Evolutionary conservation across 805 yeast species (phyloP), one percentile per base, ranked within the genome.

Genomic region (Saccharomycopsis sp.): DNA sequence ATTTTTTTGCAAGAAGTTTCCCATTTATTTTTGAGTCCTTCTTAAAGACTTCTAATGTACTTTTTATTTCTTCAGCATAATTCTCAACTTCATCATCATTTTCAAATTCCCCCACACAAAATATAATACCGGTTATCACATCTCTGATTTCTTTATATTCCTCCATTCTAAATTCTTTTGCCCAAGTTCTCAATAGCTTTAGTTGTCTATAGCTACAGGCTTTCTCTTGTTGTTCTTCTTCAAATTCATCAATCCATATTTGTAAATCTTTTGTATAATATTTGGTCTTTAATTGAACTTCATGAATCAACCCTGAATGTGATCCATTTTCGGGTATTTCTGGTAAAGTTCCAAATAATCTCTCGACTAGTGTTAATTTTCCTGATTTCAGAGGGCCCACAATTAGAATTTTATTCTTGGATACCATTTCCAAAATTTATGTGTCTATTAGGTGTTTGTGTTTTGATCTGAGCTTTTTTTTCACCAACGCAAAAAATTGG

Each of bases 121-220:
- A 37, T 5, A 46, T 37, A 0, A 95, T 95, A 13, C 89, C 85
- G 0, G 96, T 95, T 18, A 88, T 94, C 37, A 89, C 63, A 0
- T 83, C 85, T 31, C 49, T 17, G 19, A 79, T 65, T 23, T 76
- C 82, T 50, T 80, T 84, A 54, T 59, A 86, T 36, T 67, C 67
- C 56, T 87, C 96, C 20, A 32, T 75, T 76, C 56, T 87, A 85
- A 2, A 88, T 87, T 47, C 96, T 66, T 31, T 56, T 59, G 4
- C 35, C 28, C 34, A 53, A 37, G n/a, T n/a, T 39, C 27, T 20
- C n/a, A 14, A n/a, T 29, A 39, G 21, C 15, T n/a, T 14, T 35
- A 20, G 10, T 27, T 4, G 4, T n/a, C 19, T 12, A 29, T 18
- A 5, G n/a, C 37, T 4, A 27, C n/a, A 19, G 12, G 5, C 1